phyloP scores from a whole-genome alignment of 805 yeast genomes.

The Cephaloascus albidus region DNA sequence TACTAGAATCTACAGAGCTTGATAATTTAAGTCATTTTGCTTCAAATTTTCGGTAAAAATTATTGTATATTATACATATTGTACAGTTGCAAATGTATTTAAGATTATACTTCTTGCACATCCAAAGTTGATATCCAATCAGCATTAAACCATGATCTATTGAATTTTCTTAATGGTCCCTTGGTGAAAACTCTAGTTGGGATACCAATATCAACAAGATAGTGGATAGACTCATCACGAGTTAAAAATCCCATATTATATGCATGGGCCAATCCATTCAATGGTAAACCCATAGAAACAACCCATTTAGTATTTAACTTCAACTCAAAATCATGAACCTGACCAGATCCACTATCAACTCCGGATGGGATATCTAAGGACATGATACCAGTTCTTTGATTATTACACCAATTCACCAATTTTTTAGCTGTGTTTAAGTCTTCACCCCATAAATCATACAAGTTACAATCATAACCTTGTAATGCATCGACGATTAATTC shows the following conservation, averaged over 20 bases:
- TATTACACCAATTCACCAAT: constrained; percentile 63
- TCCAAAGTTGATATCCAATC: constrained; percentile 9
- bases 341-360: constrained; percentile 74
- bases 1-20: no score
- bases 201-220: constrained; percentile 61
- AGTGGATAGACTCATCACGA: constrained; percentile 44
- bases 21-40: no score
- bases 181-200: constrained; percentile 47
- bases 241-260: constrained; percentile 43
- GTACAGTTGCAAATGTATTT: background rate
- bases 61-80: background rate
- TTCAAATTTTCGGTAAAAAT: no score
- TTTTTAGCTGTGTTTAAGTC: constrained; percentile 29
- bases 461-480: constrained; percentile 71
- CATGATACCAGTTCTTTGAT: constrained; percentile 30
- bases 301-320: constrained; percentile 45
- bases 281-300: constrained; percentile 66
- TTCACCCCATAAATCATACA: constrained; percentile 44
- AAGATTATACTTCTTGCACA: background rate
- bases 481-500: constrained; percentile 77
- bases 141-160: constrained; percentile 33
- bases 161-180: constrained; percentile 30
- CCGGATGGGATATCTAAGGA: constrained; percentile 82
- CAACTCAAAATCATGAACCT: constrained; percentile 19
- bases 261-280: constrained; percentile 51